These are phyloP conservation scores for Bryoglossum gracile DNA, from an alignment of 495 filamentous ascomycete genomes.

Conservation along the genomic window DNA sequence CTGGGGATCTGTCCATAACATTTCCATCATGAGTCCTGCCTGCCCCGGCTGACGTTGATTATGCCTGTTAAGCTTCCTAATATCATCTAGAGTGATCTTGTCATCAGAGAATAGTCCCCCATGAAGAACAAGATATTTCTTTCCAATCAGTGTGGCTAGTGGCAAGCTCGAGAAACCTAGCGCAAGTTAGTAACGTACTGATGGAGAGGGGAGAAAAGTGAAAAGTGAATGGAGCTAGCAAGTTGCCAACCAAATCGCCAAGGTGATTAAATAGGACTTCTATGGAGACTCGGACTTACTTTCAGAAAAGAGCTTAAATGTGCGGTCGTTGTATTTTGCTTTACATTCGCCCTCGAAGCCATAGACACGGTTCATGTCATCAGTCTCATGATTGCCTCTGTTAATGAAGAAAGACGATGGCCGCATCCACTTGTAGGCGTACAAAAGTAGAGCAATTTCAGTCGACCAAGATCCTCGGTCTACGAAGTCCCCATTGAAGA, in stretches of 20 bases:
- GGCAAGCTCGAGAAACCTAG: conserved; percentile 93
- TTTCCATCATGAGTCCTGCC: conserved; percentile 98
- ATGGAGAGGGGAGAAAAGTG: too few relatives aligned
- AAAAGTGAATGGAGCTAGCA: too few relatives aligned
- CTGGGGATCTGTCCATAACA: conserved; percentile 99
- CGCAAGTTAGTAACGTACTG: too few relatives aligned
- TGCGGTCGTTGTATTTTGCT: conserved; percentile 92
- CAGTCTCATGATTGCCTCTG: conserved; percentile 97
- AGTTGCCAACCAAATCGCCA: too few relatives aligned
- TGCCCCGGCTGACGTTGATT: conserved; percentile 94
- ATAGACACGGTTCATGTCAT: conserved; percentile 99
- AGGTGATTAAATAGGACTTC: too few relatives aligned
- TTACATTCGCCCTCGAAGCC: conserved; percentile 98
- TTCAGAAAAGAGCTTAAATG: conserved; percentile 97
- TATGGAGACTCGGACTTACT: too few relatives aligned
- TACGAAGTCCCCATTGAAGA: conserved; percentile 99
- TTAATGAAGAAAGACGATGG: conserved; percentile 90
- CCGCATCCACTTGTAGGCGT: conserved; percentile 93
- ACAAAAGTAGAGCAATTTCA: conserved; percentile 88
- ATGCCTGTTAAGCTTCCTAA: conserved; percentile 86
- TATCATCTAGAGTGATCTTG: conserved; percentile 83
- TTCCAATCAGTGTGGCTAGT: conserved; percentile 83
- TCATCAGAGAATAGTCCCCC: conserved; percentile 98
- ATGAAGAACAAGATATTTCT: conserved; percentile 88
- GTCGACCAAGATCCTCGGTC: conserved; percentile 97